phyloP scores from a whole-genome alignment of 1,284 basidiomycete species.

The Athelia sp. region DNA sequence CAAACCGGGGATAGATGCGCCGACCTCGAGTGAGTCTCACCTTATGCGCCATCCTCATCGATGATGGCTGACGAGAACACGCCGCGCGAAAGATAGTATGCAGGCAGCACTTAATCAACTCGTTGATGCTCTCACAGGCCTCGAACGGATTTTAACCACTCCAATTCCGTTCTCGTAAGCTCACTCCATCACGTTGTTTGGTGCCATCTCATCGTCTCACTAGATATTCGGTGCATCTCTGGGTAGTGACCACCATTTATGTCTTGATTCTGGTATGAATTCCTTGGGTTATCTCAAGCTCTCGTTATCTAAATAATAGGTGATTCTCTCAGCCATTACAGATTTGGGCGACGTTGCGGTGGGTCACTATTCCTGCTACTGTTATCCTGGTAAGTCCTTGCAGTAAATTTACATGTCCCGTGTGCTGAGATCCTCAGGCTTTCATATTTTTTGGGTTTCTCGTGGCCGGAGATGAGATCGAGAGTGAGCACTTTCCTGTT shows the following conservation, averaged over 20 bases:
- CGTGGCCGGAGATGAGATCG: conserved; percentile 66
- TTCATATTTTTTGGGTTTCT: conserved; percentile 71
- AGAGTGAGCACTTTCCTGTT: conserved; percentile 47
- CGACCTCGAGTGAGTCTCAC: conserved; percentile 51
- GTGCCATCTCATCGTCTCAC: conserved; percentile 4
- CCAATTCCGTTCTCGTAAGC: conserved; percentile 75
- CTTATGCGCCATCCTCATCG: neutral
- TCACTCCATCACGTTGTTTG: neutral
- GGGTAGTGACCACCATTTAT: conserved; percentile 58
- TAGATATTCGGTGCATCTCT: conserved; percentile 63
- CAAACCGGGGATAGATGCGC: conserved; percentile 58
- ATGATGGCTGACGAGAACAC: no score
- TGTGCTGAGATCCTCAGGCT: conserved; percentile 18
- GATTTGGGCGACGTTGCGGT: conserved; percentile 53
- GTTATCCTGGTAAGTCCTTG: conserved; percentile 27
- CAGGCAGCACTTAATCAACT: conserved; percentile 47
- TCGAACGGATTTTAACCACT: conserved; percentile 75
- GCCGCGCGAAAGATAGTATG: conserved; percentile 55
- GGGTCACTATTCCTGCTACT: conserved; percentile 64
- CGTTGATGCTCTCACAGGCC: conserved; percentile 62
- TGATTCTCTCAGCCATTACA: conserved; percentile 54
- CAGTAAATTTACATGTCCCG: neutral
- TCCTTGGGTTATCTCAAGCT: conserved; percentile 1
- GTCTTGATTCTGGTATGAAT: conserved; percentile 46
- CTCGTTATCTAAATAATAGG: neutral